Base-by-base conservation (phyloP, 2,329 filamentous ascomycete species). In the Scolecobasidium constrictum region DNA sequence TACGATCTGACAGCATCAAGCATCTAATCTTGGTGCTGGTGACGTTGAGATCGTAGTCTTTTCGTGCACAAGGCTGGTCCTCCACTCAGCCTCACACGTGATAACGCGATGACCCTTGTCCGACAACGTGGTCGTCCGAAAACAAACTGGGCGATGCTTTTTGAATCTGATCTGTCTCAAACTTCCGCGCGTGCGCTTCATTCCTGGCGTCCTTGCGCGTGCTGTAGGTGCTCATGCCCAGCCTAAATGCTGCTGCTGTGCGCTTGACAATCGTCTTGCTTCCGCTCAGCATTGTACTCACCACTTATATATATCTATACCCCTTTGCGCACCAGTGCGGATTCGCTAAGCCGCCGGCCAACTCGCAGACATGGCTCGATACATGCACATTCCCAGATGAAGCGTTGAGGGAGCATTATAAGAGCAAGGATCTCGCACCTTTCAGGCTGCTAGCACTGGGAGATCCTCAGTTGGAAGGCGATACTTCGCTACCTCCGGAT, bases 391-490 rank as follows among this genome's bases (percentile, higher is more conserved):
- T 38, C 19, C 15, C 42, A 31, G 28, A 28, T 38, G 15, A 35
- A 59, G 56, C 67, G 49, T 71, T 67, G 26, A 66, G 47, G 35
- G 22, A 49, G 20, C 44, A 46, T 49, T 50, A 45, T 47, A 38
- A 20, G 23, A 44, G 19, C 9, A 21, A 20, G n/a, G 7, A 36
- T 43, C 19, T 17, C 44, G 85, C 86, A 3, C 86, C 87, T 1
- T 94, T 96, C 56, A 77, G 90, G 45, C 76, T 96, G 3, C 79
- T 96, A 12, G 79, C 87, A 1, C 75, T 96, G 17, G 90, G 84
- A 47, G 90, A 96, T 60, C 90, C 90, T 4, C 90, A 96, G 60
- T 75, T 96, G 42, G 90, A 96, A 64, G 90, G 90, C 53, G 86
- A 94, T 57, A 86, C 83, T 2, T 87, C 85, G 5, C 80, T 95